A percentile compares a stretch with the other conserved stretches of the same genome.
These are phyloP conservation scores for Penicillium alfredii DNA, from an alignment of 495 filamentous ascomycete species.

Conservation along the genomic window DNA sequence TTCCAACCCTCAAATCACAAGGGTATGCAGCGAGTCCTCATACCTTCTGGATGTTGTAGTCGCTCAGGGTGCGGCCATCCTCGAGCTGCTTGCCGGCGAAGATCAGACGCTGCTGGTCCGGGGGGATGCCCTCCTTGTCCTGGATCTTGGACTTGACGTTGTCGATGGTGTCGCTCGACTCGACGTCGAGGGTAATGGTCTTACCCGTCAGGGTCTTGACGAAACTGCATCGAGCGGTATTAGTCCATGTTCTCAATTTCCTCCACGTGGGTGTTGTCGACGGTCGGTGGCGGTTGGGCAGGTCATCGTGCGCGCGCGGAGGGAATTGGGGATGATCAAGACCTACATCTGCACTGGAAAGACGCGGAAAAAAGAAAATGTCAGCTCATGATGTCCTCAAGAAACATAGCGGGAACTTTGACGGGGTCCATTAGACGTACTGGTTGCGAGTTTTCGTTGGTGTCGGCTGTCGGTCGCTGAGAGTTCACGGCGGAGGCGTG, in stretches of 20 bases:
- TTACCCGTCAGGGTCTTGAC: slow-evolving; percentile 98
- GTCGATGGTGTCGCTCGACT: slow-evolving; percentile 98
- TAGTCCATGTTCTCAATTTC: slow-evolving; percentile 26
- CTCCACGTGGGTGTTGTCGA: slow-evolving; percentile 8
- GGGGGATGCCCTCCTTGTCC: slow-evolving; percentile 99
- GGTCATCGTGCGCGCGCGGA: slow-evolving; percentile 12
- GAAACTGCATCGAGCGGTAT: slow-evolving; percentile 59
- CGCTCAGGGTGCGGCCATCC: slow-evolving; percentile 95
- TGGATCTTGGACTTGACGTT: slow-evolving; percentile 97
- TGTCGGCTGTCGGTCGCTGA: slow-evolving; percentile 44
- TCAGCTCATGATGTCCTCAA: slow-evolving; percentile 27
- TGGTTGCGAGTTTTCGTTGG: slow-evolving; percentile 53
- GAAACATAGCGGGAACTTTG: slow-evolving; percentile 11
- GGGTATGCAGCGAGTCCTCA: slow-evolving; percentile 21
- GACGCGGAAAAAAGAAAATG: slow-evolving; percentile 34
- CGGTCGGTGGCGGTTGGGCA: slow-evolving; percentile 8
- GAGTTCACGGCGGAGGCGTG: slow-evolving; percentile 38
- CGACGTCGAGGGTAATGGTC: slow-evolving; percentile 99
- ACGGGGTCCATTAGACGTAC: slow-evolving; percentile 40
- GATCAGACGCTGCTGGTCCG: slow-evolving; percentile 98
- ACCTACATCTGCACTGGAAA: slow-evolving; percentile 75
- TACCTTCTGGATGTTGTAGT: slow-evolving; percentile 99
- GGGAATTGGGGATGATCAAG: slow-evolving; percentile 17
- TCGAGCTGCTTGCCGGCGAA: slow-evolving; percentile 99
- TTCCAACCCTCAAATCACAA: slow-evolving; percentile 7